Percentiles rank a stretch among this genome's conserved stretches.
phyloP scores from a whole-genome alignment of 139 green algal species.

The Haematococcus sp. region DNA sequence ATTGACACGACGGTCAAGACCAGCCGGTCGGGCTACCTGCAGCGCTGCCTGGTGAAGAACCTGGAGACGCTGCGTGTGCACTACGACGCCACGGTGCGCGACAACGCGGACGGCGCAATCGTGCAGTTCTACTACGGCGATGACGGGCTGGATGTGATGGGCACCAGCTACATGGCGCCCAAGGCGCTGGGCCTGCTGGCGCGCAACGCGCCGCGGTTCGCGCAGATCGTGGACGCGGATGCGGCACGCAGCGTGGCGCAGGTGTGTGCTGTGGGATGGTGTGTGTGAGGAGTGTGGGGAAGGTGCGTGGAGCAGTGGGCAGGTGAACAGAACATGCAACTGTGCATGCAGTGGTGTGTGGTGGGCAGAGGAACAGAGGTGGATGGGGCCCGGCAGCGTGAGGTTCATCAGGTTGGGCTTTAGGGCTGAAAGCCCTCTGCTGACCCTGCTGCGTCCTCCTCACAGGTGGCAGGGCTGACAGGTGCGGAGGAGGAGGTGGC shows the following conservation, averaged over 20 bases:
- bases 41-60: conserved; percentile 92
- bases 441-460: too few species aligned
- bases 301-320: background rate
- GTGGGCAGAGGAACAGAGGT: too few species aligned
- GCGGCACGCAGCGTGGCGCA: conserved; percentile 13
- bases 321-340: background rate
- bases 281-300: background rate
- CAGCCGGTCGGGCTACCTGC: conserved; percentile 84
- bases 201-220: conserved; percentile 62
- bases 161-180: background rate
- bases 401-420: too few species aligned
- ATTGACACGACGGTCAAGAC: conserved; percentile 98
- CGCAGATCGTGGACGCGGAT: conserved; percentile 38
- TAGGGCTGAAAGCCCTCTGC: too few species aligned
- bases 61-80: conserved; percentile 86
- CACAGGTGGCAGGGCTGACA: conserved; percentile 17
- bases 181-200: conserved; percentile 82
- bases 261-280: conserved; percentile 17
- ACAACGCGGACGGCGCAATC: conserved; percentile 81
- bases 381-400: too few species aligned
- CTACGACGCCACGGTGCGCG: conserved; percentile 89
- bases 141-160: conserved; percentile 87
- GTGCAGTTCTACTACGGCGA: conserved; percentile 95
- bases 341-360: too few species aligned
- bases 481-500: conserved; percentile 25